Conservation (phyloP, 2,329 filamentous ascomycete species). For the Coniella vitis region DNA sequence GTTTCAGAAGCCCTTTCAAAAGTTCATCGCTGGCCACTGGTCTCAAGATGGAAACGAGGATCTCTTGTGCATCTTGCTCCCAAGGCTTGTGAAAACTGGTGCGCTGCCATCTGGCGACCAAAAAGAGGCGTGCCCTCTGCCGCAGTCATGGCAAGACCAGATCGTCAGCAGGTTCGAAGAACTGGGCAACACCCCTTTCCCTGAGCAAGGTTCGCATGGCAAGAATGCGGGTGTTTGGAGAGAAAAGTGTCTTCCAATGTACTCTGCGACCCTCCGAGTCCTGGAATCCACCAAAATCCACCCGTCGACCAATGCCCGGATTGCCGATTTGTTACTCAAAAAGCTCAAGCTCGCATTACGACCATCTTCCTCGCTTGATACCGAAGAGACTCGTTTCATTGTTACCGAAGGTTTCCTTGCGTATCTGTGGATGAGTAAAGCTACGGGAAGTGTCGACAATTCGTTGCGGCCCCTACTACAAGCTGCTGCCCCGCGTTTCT, state of each 20-base stretch:
- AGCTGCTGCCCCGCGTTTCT: slow-evolving; percentile 59
- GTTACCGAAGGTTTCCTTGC: slow-evolving; percentile 68
- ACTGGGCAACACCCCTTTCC: slow-evolving; percentile 57
- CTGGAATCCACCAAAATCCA: slow-evolving; percentile 56
- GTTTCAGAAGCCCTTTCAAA: slow-evolving; percentile 76
- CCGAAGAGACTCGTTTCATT: slow-evolving; percentile 64
- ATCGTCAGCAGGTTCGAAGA: slow-evolving; percentile 64
- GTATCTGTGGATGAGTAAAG: slow-evolving; percentile 59
- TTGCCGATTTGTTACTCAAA: slow-evolving; percentile 57
- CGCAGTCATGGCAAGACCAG: slow-evolving; percentile 65
- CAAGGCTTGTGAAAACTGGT: slow-evolving; percentile 52
- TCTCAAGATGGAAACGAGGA: slow-evolving; percentile 57
- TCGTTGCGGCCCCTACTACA: slow-evolving; percentile 60
- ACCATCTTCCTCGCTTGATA: slow-evolving; percentile 51
- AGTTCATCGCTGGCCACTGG: slow-evolving; percentile 73
- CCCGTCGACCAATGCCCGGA: slow-evolving; percentile 58
- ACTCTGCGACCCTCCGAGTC: slow-evolving; percentile 60
- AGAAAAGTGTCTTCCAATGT: slow-evolving; percentile 58
- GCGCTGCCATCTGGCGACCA: slow-evolving; percentile 48
- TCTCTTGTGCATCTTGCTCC: slow-evolving; percentile 61
- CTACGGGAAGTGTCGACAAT: slow-evolving; percentile 50
- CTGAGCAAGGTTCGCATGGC: slow-evolving; percentile 55
- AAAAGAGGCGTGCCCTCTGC: slow-evolving; percentile 49
- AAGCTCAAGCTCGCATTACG: slow-evolving; percentile 60
- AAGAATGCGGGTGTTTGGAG: slow-evolving; percentile 57